phyloP scores from a whole-genome alignment of 2,329 filamentous ascomycete genomes.

The Falciphora oryzae region DNA sequence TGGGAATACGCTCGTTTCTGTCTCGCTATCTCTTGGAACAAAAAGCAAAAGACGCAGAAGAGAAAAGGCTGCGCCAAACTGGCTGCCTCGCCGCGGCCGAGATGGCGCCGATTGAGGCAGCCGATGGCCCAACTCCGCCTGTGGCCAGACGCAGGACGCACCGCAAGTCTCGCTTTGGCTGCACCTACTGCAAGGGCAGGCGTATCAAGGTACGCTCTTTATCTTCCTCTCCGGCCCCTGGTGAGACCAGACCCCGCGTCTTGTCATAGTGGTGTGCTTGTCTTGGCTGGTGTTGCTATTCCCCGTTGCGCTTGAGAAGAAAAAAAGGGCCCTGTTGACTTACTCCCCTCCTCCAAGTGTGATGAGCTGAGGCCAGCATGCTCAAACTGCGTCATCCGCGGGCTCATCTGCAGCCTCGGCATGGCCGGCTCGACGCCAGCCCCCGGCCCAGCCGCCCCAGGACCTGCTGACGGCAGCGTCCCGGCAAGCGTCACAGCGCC shows the following conservation, averaged over 20 bases:
- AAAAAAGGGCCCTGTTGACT: not conserved
- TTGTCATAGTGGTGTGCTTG: not conserved
- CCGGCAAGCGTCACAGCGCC: not conserved
- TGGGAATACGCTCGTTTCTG: too few species aligned
- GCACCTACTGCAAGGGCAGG: constrained; percentile 8
- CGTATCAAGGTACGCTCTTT: constrained; percentile 9
- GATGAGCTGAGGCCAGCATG: constrained; percentile 10
- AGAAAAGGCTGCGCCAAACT: too few species aligned
- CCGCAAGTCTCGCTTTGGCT: constrained; percentile 8
- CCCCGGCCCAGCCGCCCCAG: not conserved
- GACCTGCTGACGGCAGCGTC: not conserved
- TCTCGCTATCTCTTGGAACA: too few species aligned
- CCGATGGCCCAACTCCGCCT: not conserved
- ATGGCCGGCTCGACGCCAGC: not conserved
- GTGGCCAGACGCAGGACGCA: constrained; percentile 8
- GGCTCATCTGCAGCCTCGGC: constrained; percentile 9
- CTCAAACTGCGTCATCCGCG: constrained; percentile 9
- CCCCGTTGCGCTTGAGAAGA: not conserved
- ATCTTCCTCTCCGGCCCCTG: not conserved
- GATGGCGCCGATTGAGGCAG: not conserved
- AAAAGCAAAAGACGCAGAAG: too few species aligned
- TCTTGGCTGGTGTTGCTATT: not conserved
- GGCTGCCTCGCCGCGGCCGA: not conserved
- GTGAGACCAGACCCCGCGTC: not conserved
- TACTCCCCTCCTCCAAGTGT: not conserved